These are phyloP conservation scores for Colletotrichum godetiae DNA, from an alignment of 2,329 filamentous ascomycete genomes.

Conservation along the genomic window DNA sequence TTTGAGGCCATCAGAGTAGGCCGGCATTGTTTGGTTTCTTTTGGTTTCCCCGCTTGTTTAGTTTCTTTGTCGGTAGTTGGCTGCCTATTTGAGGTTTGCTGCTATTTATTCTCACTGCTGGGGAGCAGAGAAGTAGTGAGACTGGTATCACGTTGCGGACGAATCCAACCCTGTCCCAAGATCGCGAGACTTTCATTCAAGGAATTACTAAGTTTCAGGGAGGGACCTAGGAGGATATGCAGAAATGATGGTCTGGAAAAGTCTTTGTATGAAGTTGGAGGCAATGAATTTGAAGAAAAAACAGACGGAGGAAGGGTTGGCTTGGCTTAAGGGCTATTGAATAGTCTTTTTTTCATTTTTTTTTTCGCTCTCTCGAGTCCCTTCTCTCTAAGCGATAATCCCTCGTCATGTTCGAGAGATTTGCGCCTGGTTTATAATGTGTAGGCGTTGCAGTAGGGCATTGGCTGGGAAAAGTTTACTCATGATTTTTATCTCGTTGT, in stretches of 20 bases:
- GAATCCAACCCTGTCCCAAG: neutral
- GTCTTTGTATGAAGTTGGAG: conserved; percentile 25
- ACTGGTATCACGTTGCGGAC: neutral
- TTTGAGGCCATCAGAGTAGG: conserved; percentile 3
- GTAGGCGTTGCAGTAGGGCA: conserved; percentile 22
- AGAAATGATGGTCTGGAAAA: neutral
- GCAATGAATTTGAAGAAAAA: conserved; percentile 10
- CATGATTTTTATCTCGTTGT: neutral
- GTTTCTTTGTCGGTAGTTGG: conserved; percentile 14
- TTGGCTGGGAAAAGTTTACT: conserved; percentile 28
- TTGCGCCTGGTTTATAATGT: neutral
- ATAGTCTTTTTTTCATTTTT: neutral
- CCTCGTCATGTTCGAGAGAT: neutral
- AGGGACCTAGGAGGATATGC: neutral
- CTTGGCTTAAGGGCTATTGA: neutral
- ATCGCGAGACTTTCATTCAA: neutral
- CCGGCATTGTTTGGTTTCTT: conserved; percentile 11
- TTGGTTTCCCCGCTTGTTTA: neutral
- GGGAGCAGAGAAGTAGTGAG: neutral
- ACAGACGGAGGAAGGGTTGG: neutral
- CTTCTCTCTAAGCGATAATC: neutral
- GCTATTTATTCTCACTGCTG: neutral
- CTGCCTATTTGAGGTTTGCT: neutral
- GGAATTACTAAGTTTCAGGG: conserved; percentile 3
- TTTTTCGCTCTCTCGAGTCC: neutral